These are phyloP conservation scores for Sicyos edulis DNA, from an alignment of 306 rosid species.

Conservation along the genomic window DNA sequence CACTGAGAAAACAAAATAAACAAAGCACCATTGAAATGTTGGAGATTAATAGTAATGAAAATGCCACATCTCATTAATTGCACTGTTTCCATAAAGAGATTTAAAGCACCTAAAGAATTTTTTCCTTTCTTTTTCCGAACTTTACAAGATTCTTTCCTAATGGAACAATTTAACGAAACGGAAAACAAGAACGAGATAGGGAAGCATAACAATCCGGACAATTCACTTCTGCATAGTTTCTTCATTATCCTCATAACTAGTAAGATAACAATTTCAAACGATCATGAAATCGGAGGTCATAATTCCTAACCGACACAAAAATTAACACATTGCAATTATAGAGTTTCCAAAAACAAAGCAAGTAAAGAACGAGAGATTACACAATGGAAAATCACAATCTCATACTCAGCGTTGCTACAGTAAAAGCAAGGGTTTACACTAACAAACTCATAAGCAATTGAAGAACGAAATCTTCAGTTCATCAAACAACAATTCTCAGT, in stretches of 20 bases:
- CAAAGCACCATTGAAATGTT: background rate
- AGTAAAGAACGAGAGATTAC: background rate
- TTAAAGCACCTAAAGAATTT: background rate
- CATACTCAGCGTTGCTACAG: constrained; percentile 11
- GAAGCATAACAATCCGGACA: background rate
- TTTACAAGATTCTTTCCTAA: constrained; percentile 7
- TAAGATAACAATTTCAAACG: background rate
- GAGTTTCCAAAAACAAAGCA: constrained; percentile 6
- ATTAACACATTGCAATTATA: background rate
- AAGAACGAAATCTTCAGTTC: constrained; percentile 3
- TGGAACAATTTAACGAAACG: background rate
- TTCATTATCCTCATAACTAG: constrained; percentile 1
- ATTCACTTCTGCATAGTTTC: background rate
- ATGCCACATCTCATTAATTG: constrained; percentile 7
- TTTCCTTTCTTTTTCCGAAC: background rate
- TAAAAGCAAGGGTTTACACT: background rate
- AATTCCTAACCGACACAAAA: background rate
- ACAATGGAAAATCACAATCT: constrained; percentile 3
- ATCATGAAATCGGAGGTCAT: background rate
- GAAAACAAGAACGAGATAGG: background rate
- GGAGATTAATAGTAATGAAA: background rate
- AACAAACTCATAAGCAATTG: background rate
- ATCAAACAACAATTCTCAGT: background rate
- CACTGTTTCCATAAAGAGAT: background rate
- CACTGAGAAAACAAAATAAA: background rate